phyloP scores from a whole-genome alignment of 2,329 filamentous ascomycete species.

The Metarhizium anisopliae region DNA sequence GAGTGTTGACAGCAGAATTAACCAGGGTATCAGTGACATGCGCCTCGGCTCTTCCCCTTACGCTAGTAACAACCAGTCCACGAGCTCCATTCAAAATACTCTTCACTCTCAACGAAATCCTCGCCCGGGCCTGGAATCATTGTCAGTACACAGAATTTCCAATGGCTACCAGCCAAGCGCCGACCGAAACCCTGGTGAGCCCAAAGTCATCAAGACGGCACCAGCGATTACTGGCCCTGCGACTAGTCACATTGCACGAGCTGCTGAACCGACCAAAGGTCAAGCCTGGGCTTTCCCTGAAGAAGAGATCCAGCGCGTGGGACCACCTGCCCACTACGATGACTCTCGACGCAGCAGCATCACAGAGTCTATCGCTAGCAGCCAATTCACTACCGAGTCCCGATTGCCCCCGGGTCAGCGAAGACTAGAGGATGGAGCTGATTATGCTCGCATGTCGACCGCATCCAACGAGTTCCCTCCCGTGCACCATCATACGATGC shows the following conservation, averaged over 20 bases:
- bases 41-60: slow-evolving; percentile 61
- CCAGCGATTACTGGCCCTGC: slow-evolving; percentile 68
- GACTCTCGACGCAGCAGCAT: slow-evolving; percentile 68
- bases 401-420: slow-evolving; percentile 63
- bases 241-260: slow-evolving; percentile 55
- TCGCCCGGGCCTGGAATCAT: slow-evolving; percentile 39
- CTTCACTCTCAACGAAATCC: slow-evolving; percentile 59
- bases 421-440: slow-evolving; percentile 56
- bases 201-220: slow-evolving; percentile 53
- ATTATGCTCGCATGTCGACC: slow-evolving; percentile 38
- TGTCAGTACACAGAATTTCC: slow-evolving; percentile 51
- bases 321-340: slow-evolving; percentile 35
- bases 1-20: slow-evolving; percentile 73
- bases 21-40: slow-evolving; percentile 61
- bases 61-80: slow-evolving; percentile 67
- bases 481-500: slow-evolving; percentile 66
- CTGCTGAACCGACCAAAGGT: slow-evolving; percentile 72
- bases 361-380: slow-evolving; percentile 70
- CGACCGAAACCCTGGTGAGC: slow-evolving; percentile 44
- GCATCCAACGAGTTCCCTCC: slow-evolving; percentile 47
- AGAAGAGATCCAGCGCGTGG: slow-evolving; percentile 49
- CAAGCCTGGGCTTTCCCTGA: slow-evolving; percentile 80
- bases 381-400: slow-evolving; percentile 69
- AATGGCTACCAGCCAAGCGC: slow-evolving; percentile 55
- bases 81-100: slow-evolving; percentile 63